phyloP scores from a whole-genome alignment of 768 basidiomycete genomes.

The Lactifluus volemus region DNA sequence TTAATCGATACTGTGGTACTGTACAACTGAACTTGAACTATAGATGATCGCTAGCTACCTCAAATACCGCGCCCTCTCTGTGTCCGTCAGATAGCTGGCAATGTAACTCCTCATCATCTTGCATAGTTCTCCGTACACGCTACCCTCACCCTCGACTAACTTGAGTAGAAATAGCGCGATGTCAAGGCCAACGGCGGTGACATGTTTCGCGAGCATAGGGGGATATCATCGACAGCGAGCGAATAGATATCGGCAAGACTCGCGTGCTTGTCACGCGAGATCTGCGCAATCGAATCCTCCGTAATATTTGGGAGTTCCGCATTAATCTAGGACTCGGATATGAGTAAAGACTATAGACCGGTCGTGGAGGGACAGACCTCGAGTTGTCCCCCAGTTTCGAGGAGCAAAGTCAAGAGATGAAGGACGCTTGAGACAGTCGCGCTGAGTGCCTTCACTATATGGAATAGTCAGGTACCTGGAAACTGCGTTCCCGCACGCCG shows the following conservation, averaged over 20 bases:
- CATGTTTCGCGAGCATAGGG: neutral
- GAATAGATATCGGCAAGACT: slow-evolving; percentile 5
- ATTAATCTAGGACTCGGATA: neutral
- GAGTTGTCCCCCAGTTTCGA: slow-evolving; percentile 1
- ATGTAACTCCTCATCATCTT: slow-evolving; percentile 11
- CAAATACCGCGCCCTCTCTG: slow-evolving; percentile 1
- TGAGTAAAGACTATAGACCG: neutral
- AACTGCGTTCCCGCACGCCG: neutral
- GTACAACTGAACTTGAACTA: neutral
- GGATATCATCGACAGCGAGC: slow-evolving; percentile 12
- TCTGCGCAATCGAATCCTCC: slow-evolving; percentile 7
- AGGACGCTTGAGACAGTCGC: neutral
- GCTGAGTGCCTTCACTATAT: slow-evolving; percentile 14
- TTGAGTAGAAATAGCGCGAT: slow-evolving; percentile 2
- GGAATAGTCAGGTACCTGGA: neutral
- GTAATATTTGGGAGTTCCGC: slow-evolving; percentile 6
- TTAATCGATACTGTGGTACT: neutral
- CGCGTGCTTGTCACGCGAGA: slow-evolving; percentile 9
- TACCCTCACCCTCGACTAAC: neutral
- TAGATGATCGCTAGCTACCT: neutral
- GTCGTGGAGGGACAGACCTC: slow-evolving; percentile 2
- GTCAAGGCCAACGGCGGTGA: neutral
- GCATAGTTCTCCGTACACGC: neutral
- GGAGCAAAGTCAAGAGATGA: slow-evolving; percentile 4
- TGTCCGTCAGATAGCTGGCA: slow-evolving; percentile 11